Base-by-base conservation (phyloP, 805 yeast species). In the Dipodascopsis tothii region DNA sequence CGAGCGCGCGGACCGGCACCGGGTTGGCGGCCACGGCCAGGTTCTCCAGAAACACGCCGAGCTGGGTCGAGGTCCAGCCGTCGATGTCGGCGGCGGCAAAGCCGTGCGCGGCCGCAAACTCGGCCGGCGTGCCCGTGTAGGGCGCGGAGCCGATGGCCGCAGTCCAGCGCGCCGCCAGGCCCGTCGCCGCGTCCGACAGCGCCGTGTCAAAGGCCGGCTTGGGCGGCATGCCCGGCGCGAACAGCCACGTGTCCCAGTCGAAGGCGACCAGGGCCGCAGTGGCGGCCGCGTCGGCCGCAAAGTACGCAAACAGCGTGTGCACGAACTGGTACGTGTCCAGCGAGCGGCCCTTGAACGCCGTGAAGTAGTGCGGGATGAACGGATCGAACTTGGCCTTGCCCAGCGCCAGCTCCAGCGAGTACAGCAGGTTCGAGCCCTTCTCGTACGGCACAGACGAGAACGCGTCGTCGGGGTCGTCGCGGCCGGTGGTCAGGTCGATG, bases 231-330 rank as follows among this genome's bases (percentile, higher is more conserved):
- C 96, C 96, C 3, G 92, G 82, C 34, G 73, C 69, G 63, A 71
- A 82, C 44, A 85, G 67, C 95, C 96, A 87, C 21, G 76, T 63
- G 42, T 84, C 71, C 95, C 96, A 87, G 62, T 87, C 95, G 40
- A 88, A 25, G 9, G 30, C 9, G 14, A 9, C 14, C 14, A 25
- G 14, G 11, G 83, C 82, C 55, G 84, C 70, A n/a, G 71, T 54
- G 1, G 63, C 71, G 43, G 69, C 68, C 25, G 62, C 50, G 38
- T 60, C 63, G 20, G 63, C 63, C 2, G 61, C 40, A 35, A 67
- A 80, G 58, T 77, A 84, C 38, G 71, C 90, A 63, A 80, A 84
- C 46, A 87, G 66, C 1, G 84, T 69, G 55, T 82, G 94, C 46
- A 81, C 63, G 63, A 87, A 87, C 65, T 84, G 82, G 60, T 78